A percentile compares a stretch with the other conserved stretches of the same genome.
These are phyloP conservation scores for Truncatella angustata DNA, from an alignment of 2,329 filamentous ascomycete species.

Conservation along the genomic window DNA sequence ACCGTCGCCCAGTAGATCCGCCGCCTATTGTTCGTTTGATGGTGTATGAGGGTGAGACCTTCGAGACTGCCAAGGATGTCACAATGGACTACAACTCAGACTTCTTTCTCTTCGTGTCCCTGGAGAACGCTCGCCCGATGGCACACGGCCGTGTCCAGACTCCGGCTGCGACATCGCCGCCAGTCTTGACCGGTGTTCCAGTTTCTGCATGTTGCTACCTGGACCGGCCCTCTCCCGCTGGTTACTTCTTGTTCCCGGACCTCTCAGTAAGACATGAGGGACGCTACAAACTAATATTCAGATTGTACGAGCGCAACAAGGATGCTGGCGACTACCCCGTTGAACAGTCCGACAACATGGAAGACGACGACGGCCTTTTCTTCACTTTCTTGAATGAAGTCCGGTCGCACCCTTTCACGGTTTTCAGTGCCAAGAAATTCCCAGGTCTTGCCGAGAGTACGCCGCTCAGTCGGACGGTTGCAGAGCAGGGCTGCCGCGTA, in stretches of 20 bases:
- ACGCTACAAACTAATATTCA: constrained; percentile 86
- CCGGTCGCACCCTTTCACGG: constrained; percentile 81
- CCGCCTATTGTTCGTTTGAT: constrained; percentile 91
- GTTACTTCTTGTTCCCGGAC: constrained; percentile 98
- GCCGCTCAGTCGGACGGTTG: constrained; percentile 80
- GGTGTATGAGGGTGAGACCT: constrained; percentile 71
- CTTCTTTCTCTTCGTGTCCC: constrained; percentile 93
- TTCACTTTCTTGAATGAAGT: constrained; percentile 89
- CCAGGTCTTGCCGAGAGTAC: constrained; percentile 91
- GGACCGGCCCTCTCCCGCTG: constrained; percentile 75
- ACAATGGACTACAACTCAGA: constrained; percentile 94
- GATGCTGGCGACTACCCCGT: constrained; percentile 71
- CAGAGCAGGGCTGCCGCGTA: constrained; percentile 94
- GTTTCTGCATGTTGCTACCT: constrained; percentile 96
- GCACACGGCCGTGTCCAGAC: constrained; percentile 74
- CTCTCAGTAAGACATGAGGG: constrained; percentile 95
- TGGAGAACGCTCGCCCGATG: constrained; percentile 82
- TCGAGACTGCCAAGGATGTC: constrained; percentile 63
- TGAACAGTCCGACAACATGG: constrained; percentile 37
- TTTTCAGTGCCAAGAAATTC: constrained; percentile 98
- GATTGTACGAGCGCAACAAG: constrained; percentile 91
- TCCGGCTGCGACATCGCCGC: constrained; percentile 66
- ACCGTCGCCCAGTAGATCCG: constrained; percentile 88
- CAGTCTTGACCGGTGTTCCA: constrained; percentile 89
- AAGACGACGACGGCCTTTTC: constrained; percentile 41